phyloP scores from a whole-genome alignment of 2,329 filamentous ascomycete genomes.

The Akanthomyces lecanii region DNA sequence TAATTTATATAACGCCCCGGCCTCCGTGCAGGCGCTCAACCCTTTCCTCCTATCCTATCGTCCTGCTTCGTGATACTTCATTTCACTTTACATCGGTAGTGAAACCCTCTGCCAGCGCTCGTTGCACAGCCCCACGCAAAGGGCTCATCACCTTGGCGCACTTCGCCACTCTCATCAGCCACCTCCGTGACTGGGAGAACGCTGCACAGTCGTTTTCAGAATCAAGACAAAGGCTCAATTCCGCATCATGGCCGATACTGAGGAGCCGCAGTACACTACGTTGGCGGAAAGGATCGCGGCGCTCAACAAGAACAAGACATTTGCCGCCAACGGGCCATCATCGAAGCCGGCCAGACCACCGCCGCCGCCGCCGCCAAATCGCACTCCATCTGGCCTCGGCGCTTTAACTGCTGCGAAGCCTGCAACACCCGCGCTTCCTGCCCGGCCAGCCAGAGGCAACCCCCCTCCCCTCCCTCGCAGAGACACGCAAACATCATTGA shows the following conservation, averaged over 20 bases:
- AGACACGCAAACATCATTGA: constrained; percentile 23
- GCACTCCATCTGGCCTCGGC: constrained; percentile 35
- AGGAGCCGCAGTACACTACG: constrained; percentile 58
- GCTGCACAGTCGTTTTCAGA: background rate
- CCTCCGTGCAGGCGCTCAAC: background rate
- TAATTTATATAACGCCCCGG: background rate
- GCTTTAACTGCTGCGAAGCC: constrained; percentile 20
- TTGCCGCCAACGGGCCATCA: constrained; percentile 39
- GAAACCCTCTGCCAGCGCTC: background rate
- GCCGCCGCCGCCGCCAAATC: constrained; percentile 39
- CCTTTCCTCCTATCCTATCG: background rate
- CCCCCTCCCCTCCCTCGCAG: constrained; percentile 35
- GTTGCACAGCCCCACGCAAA: constrained; percentile 4
- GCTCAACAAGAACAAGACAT: constrained; percentile 58
- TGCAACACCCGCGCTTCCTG: constrained; percentile 36
- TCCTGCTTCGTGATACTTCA: background rate
- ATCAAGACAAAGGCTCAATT: background rate
- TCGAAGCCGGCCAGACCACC: constrained; percentile 21
- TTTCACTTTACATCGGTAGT: background rate
- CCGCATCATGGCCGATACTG: constrained; percentile 52
- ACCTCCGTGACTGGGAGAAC: background rate
- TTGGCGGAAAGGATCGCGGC: constrained; percentile 61
- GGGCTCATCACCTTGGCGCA: background rate
- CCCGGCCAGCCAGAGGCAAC: constrained; percentile 30
- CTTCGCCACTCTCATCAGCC: constrained; percentile 9